A percentile compares a stretch with the other conserved stretches of the same genome.
Conservation (phyloP, 139 green algal species). For the Raphidocelis subcapitata region DNA sequence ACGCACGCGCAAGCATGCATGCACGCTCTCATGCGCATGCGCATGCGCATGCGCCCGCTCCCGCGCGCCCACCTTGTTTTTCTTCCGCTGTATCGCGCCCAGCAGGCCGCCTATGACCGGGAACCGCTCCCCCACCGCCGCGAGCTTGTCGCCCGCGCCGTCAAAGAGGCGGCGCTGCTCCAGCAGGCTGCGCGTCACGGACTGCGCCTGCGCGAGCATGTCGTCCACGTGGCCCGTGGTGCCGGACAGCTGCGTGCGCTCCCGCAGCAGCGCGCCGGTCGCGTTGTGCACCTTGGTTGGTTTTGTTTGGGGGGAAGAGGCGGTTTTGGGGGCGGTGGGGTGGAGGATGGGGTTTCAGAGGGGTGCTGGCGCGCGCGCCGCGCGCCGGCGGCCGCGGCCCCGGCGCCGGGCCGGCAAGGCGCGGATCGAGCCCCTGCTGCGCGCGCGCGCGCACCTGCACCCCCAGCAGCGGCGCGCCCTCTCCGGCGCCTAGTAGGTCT, state of each 20-base stretch:
- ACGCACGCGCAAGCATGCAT: background rate
- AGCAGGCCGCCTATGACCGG: slow-evolving; percentile 86
- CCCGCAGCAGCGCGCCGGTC: slow-evolving; percentile 72
- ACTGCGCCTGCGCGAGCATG: slow-evolving; percentile 71
- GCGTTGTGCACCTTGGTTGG: slow-evolving; percentile 38
- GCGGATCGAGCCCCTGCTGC: background rate
- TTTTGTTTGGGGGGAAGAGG: background rate
- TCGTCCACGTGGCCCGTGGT: slow-evolving; percentile 71
- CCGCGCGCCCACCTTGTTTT: slow-evolving; percentile 78
- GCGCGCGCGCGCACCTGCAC: slow-evolving; percentile 22
- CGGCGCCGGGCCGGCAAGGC: background rate
- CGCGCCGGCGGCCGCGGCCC: background rate
- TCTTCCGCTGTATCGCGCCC: slow-evolving; percentile 80
- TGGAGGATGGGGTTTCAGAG: background rate
- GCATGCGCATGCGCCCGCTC: too few species aligned
- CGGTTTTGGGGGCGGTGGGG: background rate
- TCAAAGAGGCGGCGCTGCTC: slow-evolving; percentile 62
- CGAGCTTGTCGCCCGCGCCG: slow-evolving; percentile 50
- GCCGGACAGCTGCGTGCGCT: slow-evolving; percentile 40
- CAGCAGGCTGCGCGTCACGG: slow-evolving; percentile 58
- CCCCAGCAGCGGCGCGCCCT: slow-evolving; percentile 41
- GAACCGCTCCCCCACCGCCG: slow-evolving; percentile 67
- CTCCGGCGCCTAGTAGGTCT: slow-evolving; percentile 59
- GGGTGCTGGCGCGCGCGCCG: too few species aligned
- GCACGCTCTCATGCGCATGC: too few species aligned